Conservation (phyloP, 1,284 basidiomycete species). For the Wallemia mellicola region DNA sequence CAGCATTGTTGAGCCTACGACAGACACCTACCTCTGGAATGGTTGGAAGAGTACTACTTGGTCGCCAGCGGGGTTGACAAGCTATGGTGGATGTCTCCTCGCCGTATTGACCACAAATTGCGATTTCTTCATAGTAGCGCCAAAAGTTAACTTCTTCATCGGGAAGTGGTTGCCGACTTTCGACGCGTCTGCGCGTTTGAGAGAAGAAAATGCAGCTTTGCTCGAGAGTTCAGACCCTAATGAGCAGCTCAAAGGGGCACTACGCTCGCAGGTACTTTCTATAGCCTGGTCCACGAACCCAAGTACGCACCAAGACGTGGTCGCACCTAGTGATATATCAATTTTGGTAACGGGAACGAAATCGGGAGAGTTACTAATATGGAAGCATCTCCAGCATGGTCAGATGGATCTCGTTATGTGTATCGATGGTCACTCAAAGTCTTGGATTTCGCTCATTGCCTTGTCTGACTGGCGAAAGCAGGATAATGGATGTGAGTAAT, state of each 20-base stretch:
- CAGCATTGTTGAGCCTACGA: neutral
- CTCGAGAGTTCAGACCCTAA: too few species aligned
- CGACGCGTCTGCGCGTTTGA: neutral
- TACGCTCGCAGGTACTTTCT: neutral
- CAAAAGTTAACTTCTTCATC: neutral
- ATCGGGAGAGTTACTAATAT: neutral
- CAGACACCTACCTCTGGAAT: neutral
- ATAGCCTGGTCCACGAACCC: neutral
- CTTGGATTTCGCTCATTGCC: neutral
- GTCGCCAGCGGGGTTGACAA: neutral
- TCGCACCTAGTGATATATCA: neutral
- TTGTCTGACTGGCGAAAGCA: neutral
- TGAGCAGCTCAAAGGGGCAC: neutral
- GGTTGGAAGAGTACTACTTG: neutral
- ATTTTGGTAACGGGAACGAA: neutral
- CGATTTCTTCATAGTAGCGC: neutral
- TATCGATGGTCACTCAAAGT: neutral
- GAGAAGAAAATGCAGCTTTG: neutral
- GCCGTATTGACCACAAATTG: neutral
- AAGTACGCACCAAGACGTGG: neutral
- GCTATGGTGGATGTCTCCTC: neutral
- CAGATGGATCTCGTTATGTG: neutral
- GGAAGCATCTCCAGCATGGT: neutral
- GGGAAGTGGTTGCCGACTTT: neutral
- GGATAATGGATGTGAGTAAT: neutral